phyloP scores from a whole-genome alignment of 164 flowering plant species.

The Amborella trichopoda region DNA sequence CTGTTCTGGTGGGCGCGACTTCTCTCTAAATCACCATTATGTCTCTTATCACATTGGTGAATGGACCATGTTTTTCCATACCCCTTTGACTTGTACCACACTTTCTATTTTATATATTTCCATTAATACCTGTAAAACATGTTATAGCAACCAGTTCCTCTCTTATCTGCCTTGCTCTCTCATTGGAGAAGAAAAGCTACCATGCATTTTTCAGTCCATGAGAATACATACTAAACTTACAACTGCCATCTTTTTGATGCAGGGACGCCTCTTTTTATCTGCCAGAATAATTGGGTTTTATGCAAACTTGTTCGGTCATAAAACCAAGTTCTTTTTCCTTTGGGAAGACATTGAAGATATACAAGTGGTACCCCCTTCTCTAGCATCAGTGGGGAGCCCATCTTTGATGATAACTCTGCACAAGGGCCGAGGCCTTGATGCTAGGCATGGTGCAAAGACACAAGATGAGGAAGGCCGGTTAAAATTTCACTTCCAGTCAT shows the following conservation, averaged over 20 bases:
- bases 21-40: too few species aligned
- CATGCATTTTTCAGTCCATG: too few species aligned
- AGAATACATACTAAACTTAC: too few species aligned
- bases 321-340: constrained; percentile 65
- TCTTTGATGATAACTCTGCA: constrained; percentile 39
- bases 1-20: too few species aligned
- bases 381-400: constrained; percentile 70
- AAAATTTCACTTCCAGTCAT: constrained; percentile 63
- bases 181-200: too few species aligned
- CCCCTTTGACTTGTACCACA: too few species aligned
- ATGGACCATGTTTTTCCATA: too few species aligned
- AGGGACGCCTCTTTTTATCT: constrained; percentile 76
- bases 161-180: too few species aligned
- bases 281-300: constrained; percentile 78
- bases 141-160: too few species aligned
- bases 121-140: too few species aligned
- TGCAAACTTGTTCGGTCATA: constrained; percentile 66
- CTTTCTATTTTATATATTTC: too few species aligned
- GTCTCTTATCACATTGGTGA: too few species aligned
- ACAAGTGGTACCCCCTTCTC: constrained; percentile 51
- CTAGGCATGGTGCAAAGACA: constrained; percentile 60
- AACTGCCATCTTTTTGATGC: constrained; percentile 15
- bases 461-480: constrained; percentile 81
- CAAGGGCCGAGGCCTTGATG: constrained; percentile 61
- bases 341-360: constrained; percentile 88